phyloP scores from a whole-genome alignment of 2,329 filamentous ascomycete species.

The Talaromyces sp. region DNA sequence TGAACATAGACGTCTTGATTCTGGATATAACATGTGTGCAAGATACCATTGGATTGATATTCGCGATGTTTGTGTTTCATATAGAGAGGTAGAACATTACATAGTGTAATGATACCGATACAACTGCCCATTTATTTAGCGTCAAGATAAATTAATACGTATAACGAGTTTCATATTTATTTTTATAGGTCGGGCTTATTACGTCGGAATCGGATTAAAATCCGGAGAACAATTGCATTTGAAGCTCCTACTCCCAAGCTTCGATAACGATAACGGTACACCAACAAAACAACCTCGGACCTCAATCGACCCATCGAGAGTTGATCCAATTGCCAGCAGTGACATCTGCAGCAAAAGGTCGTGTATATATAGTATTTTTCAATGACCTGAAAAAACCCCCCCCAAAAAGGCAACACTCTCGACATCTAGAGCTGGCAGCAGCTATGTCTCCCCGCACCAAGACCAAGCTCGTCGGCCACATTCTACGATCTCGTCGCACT shows the following conservation, averaged over 20 bases:
- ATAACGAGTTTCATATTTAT: not conserved
- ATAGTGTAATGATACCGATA: not conserved
- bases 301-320: not conserved
- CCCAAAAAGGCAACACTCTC: not conserved
- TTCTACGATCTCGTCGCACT: conserved; percentile 40
- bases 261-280: not conserved
- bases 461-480: conserved; percentile 2
- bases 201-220: not conserved
- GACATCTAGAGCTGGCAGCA: not conserved
- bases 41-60: conserved; percentile 8
- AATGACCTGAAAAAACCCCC: not conserved
- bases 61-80: not conserved
- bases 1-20: conserved; percentile 7
- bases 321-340: not conserved
- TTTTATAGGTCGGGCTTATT: not conserved
- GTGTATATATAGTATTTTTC: not conserved
- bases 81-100: not conserved
- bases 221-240: no score
- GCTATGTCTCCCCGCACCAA: conserved; percentile 5
- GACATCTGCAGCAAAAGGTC: no score
- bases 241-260: not conserved
- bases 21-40: conserved; percentile 4
- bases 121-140: not conserved
- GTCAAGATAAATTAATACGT: not conserved
- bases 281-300: not conserved